These are phyloP conservation scores for Ogataea henricii DNA, from an alignment of 805 yeast genomes.

Conservation along the genomic window DNA sequence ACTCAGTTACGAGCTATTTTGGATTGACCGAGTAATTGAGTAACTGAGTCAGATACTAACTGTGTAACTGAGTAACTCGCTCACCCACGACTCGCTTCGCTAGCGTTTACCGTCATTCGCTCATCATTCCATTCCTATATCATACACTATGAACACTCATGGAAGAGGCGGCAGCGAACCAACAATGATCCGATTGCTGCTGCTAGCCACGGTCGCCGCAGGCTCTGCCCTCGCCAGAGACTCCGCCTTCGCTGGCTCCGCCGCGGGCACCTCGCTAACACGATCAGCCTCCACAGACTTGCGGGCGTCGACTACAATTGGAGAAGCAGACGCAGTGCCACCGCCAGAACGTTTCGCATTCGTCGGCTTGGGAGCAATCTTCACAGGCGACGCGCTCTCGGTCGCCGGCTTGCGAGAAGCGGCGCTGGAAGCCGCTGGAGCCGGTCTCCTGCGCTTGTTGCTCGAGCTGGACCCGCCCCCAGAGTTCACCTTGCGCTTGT, in stretches of 20 bases:
- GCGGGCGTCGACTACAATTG: not conserved
- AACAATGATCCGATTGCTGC: conserved; percentile 11
- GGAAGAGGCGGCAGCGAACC: conserved; percentile 16
- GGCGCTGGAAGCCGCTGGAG: not conserved
- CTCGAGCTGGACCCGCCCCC: conserved; percentile 5
- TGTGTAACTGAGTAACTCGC: no score
- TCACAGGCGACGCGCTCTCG: conserved; percentile 11
- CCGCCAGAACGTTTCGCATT: not conserved
- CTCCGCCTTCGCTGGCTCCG: no score
- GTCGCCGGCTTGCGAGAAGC: conserved; percentile 1
- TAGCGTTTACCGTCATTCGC: no score
- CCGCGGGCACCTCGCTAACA: no score
- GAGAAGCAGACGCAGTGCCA: not conserved
- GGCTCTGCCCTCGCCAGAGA: no score
- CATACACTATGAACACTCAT: not conserved
- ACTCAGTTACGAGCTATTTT: no score
- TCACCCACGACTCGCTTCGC: no score
- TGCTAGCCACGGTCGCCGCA: not conserved
- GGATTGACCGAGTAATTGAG: no score
- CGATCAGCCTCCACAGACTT: conserved; percentile 5
- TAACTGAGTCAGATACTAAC: no score
- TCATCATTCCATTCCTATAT: not conserved
- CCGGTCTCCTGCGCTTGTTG: conserved; percentile 9
- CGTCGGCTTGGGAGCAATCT: conserved; percentile 15
- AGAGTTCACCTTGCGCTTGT: conserved; percentile 11